Evolutionary conservation across 1,139 yeast genomes (phyloP).

Genomic region (Suhomyces kunorum): DNA sequence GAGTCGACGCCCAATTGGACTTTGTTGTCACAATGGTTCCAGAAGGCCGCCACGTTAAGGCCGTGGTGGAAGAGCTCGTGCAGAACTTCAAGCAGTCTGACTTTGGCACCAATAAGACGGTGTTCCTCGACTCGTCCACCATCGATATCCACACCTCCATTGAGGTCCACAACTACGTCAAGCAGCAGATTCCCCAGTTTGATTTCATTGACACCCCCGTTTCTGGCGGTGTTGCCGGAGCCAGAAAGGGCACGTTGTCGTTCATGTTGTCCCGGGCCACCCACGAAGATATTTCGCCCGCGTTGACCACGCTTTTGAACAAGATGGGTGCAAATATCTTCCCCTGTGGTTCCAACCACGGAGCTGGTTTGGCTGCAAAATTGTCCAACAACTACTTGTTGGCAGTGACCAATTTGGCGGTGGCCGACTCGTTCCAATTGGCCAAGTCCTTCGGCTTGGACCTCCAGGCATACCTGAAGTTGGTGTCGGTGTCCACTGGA

Average conservation of each 20-base stretch:
- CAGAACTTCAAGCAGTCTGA: conserved; percentile 25
- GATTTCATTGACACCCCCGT: conserved; percentile 62
- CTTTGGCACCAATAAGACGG: conserved; percentile 18
- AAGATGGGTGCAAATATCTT: conserved; percentile 57
- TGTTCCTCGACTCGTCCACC: conserved; percentile 55
- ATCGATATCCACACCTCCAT: conserved; percentile 55
- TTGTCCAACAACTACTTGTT: conserved; percentile 59
- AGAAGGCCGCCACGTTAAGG: conserved; percentile 55
- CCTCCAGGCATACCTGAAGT: conserved; percentile 49
- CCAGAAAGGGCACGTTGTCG: conserved; percentile 55
- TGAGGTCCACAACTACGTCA: conserved; percentile 41
- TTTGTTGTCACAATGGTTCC: conserved; percentile 59
- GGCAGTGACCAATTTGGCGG: conserved; percentile 60
- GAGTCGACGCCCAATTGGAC: conserved; percentile 43
- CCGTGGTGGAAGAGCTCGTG: conserved; percentile 44
- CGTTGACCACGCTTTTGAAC: conserved; percentile 33
- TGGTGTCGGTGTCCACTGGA: conserved; percentile 61
- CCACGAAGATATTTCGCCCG: conserved; percentile 29
- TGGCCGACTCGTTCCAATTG: conserved; percentile 60
- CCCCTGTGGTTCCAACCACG: conserved; percentile 54
- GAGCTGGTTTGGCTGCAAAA: conserved; percentile 61
- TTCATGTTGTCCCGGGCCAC: conserved; percentile 54
- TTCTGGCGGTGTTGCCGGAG: conserved; percentile 64
- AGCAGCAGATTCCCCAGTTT: conserved; percentile 32
- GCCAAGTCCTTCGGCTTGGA: conserved; percentile 58